Evolutionary conservation across 2,329 filamentous ascomycete species (phyloP).

Genomic region (Ophiostoma populinum): DNA sequence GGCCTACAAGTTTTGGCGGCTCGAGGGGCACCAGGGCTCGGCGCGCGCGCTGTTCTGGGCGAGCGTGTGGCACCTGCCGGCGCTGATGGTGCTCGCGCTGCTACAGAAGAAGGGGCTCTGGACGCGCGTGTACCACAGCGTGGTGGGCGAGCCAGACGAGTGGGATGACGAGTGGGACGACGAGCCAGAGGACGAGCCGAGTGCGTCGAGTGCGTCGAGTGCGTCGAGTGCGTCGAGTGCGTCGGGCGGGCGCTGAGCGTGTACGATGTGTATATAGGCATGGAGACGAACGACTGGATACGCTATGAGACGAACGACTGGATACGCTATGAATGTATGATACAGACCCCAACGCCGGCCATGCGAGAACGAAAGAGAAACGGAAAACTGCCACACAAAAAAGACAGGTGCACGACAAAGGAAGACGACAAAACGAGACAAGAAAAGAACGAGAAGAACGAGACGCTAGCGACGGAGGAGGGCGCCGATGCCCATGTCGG

Average conservation of each 20-base stretch:
- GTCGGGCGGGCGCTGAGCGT: too few relatives aligned
- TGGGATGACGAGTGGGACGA: slow-evolving; percentile 32
- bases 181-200: slow-evolving; percentile 4
- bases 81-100: slow-evolving; percentile 76
- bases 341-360: background rate
- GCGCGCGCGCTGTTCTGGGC: slow-evolving; percentile 89
- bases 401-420: background rate
- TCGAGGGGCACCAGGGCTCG: slow-evolving; percentile 60
- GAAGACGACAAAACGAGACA: background rate
- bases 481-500: slow-evolving; percentile 1
- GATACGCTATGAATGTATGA: background rate
- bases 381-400: background rate
- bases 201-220: background rate
- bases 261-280: too few relatives aligned
- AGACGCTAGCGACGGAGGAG: background rate
- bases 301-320: too few relatives aligned
- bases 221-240: too few relatives aligned
- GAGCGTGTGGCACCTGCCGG: slow-evolving; percentile 89
- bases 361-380: background rate
- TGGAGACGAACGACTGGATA: too few relatives aligned
- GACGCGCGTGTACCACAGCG: slow-evolving; percentile 59
- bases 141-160: slow-evolving; percentile 42
- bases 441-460: background rate
- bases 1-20: slow-evolving; percentile 65
- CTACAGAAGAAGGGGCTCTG: slow-evolving; percentile 88